These are phyloP conservation scores for Pythium dissotocum DNA, from an alignment of 352 stramenopile species.

Conservation along the genomic window DNA sequence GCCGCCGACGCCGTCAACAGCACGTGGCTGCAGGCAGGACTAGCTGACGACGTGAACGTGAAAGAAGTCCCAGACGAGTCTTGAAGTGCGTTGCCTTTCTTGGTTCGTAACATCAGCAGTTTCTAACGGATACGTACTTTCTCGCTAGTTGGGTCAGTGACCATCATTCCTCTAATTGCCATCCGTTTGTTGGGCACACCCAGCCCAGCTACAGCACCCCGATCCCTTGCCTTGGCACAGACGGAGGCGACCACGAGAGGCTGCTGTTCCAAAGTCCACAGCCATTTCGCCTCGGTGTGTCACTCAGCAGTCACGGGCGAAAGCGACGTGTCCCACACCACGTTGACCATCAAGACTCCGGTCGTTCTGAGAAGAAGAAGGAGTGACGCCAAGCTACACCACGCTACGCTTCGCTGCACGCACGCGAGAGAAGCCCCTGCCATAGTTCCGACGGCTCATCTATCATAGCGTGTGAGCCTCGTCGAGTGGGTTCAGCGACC, in stretches of 20 bases:
- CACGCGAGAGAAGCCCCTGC: not conserved
- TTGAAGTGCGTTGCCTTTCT: not conserved
- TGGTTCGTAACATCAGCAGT: not conserved
- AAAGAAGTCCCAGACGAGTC: not conserved
- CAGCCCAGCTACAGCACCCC: not conserved
- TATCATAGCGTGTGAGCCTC: not conserved
- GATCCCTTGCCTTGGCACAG: not conserved
- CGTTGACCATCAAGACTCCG: not conserved
- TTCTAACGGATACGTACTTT: constrained; percentile 4
- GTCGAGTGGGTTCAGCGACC: not conserved
- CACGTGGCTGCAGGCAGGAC: constrained; percentile 45
- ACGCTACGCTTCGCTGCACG: not conserved
- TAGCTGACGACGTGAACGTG: not conserved
- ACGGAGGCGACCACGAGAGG: not conserved
- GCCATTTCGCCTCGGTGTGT: not conserved
- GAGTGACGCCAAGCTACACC: not conserved
- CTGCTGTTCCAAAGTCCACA: not conserved
- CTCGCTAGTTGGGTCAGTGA: not conserved
- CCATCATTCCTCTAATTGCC: not conserved
- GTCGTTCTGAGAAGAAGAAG: not conserved
- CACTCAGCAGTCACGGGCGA: not conserved
- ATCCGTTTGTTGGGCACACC: not conserved
- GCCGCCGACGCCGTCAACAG: constrained; percentile 57
- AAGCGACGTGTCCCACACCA: not conserved
- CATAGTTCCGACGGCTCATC: not conserved